Base-by-base conservation (phyloP, 352 stramenopile genomes). In the Phytophthora ohioensis region DNA sequence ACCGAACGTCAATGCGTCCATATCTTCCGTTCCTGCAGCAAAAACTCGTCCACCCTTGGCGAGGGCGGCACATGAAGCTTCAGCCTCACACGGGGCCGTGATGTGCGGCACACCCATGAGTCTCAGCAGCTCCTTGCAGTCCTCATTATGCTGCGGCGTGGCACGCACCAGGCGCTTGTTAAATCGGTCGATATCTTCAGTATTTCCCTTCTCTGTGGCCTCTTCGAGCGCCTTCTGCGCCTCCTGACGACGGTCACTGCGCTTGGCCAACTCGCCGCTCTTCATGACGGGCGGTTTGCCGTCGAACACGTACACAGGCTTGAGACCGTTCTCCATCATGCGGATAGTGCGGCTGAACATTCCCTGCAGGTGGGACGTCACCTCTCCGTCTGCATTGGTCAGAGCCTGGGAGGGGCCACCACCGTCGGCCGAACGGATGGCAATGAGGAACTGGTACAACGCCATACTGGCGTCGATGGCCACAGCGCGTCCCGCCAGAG, bases 301-400 rank as follows among this genome's bases (percentile, higher is more conserved):
- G 71, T 99, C 98, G 83, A 99, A 99, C 13, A 99, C 97, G 75
- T 99, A 99, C 38, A 99, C 94, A 11, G 98, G 98, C 73, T 98
- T 98, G 57, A 99, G 87, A 12, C 98, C 98, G 74, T 98, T 98
- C 56, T 97, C 90, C 76, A 99, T 94, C 76, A 99, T 96, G 38
- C 97, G 97, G 78, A 99, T 99, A 31, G 98, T 99, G 13, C 98
- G 91, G 79, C 98, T 99, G 76, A 99, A 99, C 86, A 99, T 98
- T 55, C 98, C 98, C 71, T 96, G 87, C 49, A 96, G 62, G 38
- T 96, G 89, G 41, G 87, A 95, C 54, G 93, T 98, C 36, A 98
- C 91, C 67, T 99, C 98, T 30, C 98, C 98, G 15, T 97, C 97
- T 13, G 98, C 94, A 76, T 99, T 99, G 45, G 97, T 99, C 6